These are phyloP conservation scores for Massariosphaeria phaeospora DNA, from an alignment of 495 filamentous ascomycete genomes.

Conservation along the genomic window DNA sequence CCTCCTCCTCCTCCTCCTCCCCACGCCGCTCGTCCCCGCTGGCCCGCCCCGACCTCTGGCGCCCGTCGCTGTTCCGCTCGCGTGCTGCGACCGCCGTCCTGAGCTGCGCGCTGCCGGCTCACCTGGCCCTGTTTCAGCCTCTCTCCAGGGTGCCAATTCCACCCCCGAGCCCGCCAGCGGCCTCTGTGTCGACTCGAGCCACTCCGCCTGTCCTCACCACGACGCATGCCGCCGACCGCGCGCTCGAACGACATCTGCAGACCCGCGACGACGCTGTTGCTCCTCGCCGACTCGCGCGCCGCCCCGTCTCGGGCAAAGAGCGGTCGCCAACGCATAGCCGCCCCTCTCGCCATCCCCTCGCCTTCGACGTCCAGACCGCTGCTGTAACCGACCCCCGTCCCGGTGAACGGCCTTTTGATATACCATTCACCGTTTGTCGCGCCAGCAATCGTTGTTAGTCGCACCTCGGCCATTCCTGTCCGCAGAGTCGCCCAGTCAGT, in stretches of 20 bases:
- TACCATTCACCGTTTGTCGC: too few relatives aligned
- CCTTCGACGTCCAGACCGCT: neutral
- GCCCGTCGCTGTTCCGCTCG: neutral
- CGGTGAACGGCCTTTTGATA: too few relatives aligned
- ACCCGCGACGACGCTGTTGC: neutral
- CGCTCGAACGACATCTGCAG: neutral
- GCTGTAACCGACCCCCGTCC: neutral
- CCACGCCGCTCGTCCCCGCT: neutral
- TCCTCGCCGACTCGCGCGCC: neutral
- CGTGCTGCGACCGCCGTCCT: slow-evolving; percentile 1
- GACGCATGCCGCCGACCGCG: slow-evolving; percentile 25
- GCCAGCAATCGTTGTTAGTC: neutral
- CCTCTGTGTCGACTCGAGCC: slow-evolving; percentile 19
- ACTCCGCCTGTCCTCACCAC: slow-evolving; percentile 12
- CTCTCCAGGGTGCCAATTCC: slow-evolving; percentile 5
- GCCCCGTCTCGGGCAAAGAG: neutral
- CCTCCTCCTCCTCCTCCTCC: neutral
- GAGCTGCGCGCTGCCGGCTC: slow-evolving; percentile 8
- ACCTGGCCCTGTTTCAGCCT: slow-evolving; percentile 26
- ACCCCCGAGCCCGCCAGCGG: slow-evolving; percentile 5
- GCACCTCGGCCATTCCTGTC: neutral
- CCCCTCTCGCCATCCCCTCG: neutral
- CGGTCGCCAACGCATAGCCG: neutral
- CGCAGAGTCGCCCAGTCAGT: neutral
- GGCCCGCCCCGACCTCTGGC: neutral